Evolutionary conservation across 768 basidiomycete genomes (phyloP).

Genomic region (Collybia nuda): DNA sequence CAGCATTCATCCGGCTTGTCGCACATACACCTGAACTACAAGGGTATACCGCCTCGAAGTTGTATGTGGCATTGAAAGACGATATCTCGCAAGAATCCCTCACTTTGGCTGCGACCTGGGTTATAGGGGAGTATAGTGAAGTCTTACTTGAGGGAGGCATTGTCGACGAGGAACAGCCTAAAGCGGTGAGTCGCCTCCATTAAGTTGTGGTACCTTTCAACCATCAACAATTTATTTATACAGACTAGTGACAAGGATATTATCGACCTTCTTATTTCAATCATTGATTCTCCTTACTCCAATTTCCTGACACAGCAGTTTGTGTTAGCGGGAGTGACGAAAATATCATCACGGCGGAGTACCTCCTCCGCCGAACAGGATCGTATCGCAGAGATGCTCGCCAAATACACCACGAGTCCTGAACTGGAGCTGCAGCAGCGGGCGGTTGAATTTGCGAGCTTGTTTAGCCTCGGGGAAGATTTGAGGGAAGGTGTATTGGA

Average conservation of each 20-base stretch:
- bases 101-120: constrained; percentile 91
- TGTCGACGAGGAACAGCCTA: constrained; percentile 69
- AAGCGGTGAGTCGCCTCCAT: constrained; percentile 44
- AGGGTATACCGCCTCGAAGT: constrained; percentile 88
- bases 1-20: constrained; percentile 93
- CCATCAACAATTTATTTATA: constrained; percentile 2
- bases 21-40: constrained; percentile 97
- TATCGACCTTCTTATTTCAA: constrained; percentile 81
- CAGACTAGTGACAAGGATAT: constrained; percentile 82
- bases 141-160: constrained; percentile 83
- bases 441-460: constrained; percentile 88
- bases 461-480: constrained; percentile 73
- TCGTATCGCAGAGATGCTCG: constrained; percentile 74
- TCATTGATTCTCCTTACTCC: constrained; percentile 91
- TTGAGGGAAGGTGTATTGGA: constrained; percentile 85
- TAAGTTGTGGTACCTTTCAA: not conserved
- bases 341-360: constrained; percentile 80
- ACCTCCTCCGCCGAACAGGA: constrained; percentile 69
- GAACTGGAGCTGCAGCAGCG: constrained; percentile 96
- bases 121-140: constrained; percentile 96
- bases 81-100: constrained; percentile 98
- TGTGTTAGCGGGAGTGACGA: constrained; percentile 85
- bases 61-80: constrained; percentile 82
- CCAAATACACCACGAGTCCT: constrained; percentile 81
- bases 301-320: constrained; percentile 92